Base-by-base conservation (phyloP, 805 yeast species). In the Saccharomycopsis amapae region DNA sequence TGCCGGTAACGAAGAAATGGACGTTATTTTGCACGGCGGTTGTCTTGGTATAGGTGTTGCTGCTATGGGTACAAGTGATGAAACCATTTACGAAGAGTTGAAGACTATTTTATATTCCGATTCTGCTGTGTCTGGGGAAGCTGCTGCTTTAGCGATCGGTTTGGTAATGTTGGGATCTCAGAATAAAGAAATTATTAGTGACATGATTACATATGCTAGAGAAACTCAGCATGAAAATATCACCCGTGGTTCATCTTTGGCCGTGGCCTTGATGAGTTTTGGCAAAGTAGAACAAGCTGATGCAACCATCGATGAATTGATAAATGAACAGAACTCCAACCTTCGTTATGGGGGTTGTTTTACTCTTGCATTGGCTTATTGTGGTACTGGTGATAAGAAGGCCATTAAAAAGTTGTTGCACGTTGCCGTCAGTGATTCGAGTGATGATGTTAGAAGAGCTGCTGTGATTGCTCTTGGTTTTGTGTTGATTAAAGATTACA, bases 201-300 rank as follows among this genome's bases (percentile, higher is more conserved):
- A 88, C 59, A 85, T 93, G 95, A 68, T 85, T 45, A 75, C 84
- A 2, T 90, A 88, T 63, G 96, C 97, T 2, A 83, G 83, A 61
- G 97, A 89, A 60, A 90, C 97, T 17, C 89, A 86, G 62, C 98
- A 93, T 66, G 97, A 89, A 64, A 88, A 86, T 56, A 90, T 93
- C 50, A 82, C 87, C 42, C 84, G 97, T 62, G 94, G 96, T n/a
- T 69, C 89, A 55, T 85, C 96, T 1, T 74, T 90, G 49, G 95
- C 96, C 50, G 71, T 90, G 56, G 95, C 97, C 0, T 68, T 93
- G 53, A 72, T 90, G 48, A 83, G 79, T 63, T 90, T 81, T 59
- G 96, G 94, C 36, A 79, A 78, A 57, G 96, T 88, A 64, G 88
- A 79, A 54, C 71, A 76, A 48, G 93, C 96, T 4, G 87, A 86